Evolutionary conservation across 2,329 filamentous ascomycete genomes (phyloP).

Genomic region (Pseudocercospora crystallina): DNA sequence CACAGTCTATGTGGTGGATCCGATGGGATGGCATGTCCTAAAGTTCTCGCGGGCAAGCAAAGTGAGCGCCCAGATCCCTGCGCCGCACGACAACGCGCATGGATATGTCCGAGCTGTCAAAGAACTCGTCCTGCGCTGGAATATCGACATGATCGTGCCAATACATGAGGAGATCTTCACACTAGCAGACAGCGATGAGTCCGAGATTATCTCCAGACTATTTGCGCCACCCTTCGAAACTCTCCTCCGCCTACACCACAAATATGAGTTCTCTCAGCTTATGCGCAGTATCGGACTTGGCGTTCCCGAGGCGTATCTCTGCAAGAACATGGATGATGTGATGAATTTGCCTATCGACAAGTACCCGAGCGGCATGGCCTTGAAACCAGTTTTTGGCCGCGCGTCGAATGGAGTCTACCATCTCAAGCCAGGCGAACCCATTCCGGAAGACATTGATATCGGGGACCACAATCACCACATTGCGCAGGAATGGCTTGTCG

Average conservation of each 20-base stretch:
- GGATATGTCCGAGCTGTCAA: constrained; percentile 22
- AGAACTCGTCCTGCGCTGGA: constrained; percentile 15
- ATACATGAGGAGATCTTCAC: constrained; percentile 37
- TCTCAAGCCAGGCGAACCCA: constrained; percentile 13
- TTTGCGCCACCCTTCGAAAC: constrained; percentile 31
- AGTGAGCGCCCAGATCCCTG: constrained; percentile 17
- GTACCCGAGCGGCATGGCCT: constrained; percentile 27
- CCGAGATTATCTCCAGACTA: constrained; percentile 27
- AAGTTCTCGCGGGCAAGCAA: constrained; percentile 17
- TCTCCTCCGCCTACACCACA: constrained; percentile 34
- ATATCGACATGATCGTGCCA: constrained; percentile 27
- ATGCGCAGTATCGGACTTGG: constrained; percentile 26
- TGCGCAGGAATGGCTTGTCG: constrained; percentile 35
- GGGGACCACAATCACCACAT: constrained; percentile 23
- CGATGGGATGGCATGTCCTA: constrained; percentile 20
- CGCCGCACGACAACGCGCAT: constrained; percentile 16
- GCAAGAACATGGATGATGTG: constrained; percentile 25
- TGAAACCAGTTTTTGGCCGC: constrained; percentile 35
- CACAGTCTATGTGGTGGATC: constrained; percentile 21
- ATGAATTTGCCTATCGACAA: constrained; percentile 15
- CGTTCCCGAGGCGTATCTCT: constrained; percentile 29
- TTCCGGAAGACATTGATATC: constrained; percentile 17
- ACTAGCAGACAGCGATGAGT: constrained; percentile 28
- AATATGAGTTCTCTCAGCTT: constrained; percentile 32
- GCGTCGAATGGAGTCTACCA: constrained; percentile 21